Conservation (phyloP, 1,139 yeast species). For the Magnusiomyces suaveolens region DNA sequence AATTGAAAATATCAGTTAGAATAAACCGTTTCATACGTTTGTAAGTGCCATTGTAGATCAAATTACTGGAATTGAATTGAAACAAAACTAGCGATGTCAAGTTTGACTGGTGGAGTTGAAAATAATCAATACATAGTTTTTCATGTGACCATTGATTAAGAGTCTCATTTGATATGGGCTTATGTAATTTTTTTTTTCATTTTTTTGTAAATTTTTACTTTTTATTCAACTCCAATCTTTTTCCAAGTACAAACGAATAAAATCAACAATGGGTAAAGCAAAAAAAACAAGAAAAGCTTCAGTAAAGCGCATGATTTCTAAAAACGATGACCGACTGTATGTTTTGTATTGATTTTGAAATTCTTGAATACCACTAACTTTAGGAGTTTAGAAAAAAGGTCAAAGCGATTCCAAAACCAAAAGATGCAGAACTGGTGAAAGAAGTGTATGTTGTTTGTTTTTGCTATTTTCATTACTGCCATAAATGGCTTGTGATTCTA, state of each 20-base stretch:
- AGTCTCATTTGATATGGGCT: background rate
- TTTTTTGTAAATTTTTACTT: background rate
- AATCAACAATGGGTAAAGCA: constrained; percentile 79
- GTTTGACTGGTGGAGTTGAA: too few species aligned
- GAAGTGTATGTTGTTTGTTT: constrained; percentile 39
- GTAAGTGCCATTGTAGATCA: constrained; percentile 9
- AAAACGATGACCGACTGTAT: constrained; percentile 60
- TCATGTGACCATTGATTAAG: too few species aligned
- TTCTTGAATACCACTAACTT: background rate
- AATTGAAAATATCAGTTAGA: background rate
- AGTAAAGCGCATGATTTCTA: constrained; percentile 68
- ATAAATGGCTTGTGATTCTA: background rate
- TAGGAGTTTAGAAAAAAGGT: constrained; percentile 33
- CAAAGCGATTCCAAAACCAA: constrained; percentile 30
- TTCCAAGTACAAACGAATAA: background rate
- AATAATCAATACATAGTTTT: too few species aligned
- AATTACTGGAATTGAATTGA: background rate
- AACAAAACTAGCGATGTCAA: background rate
- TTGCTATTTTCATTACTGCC: background rate
- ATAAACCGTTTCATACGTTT: constrained; percentile 6
- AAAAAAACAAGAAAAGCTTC: constrained; percentile 95
- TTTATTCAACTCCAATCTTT: background rate
- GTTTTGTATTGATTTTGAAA: constrained; percentile 14
- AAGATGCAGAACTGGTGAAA: constrained; percentile 74
- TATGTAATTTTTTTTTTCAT: background rate